Conservation (phyloP, 140 eudicot species). For the Anethum foeniculum region DNA sequence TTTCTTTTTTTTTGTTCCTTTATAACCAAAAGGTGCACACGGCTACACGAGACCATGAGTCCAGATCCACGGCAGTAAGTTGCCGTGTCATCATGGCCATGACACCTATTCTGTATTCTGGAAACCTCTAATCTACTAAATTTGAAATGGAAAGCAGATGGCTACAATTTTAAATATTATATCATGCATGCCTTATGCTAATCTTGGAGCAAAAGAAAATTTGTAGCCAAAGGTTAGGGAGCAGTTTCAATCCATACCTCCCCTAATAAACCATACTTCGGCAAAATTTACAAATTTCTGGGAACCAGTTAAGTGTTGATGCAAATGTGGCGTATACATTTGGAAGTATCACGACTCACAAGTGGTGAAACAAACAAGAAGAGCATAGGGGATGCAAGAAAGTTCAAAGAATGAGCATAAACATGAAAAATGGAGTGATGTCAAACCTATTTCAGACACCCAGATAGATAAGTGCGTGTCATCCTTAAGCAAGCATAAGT, state of each 20-base stretch:
- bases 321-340: neutral
- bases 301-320: neutral
- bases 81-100: too few relatives aligned
- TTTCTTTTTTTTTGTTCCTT: too few relatives aligned
- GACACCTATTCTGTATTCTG: too few relatives aligned
- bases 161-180: neutral
- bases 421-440: neutral
- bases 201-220: neutral
- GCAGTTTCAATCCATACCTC: neutral
- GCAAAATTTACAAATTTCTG: too few relatives aligned
- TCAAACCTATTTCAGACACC: neutral
- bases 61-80: too few relatives aligned
- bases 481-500: neutral
- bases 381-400: neutral
- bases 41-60: too few relatives aligned
- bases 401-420: neutral
- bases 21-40: too few relatives aligned
- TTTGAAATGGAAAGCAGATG: neutral
- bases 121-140: too few relatives aligned
- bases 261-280: too few relatives aligned
- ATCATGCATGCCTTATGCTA: neutral
- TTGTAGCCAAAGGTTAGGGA: neutral
- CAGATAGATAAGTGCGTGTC: neutral
- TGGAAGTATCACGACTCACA: neutral
- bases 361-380: neutral